phyloP scores from a whole-genome alignment of 768 basidiomycete genomes.

The Rhodosporidiobolus sp. region DNA sequence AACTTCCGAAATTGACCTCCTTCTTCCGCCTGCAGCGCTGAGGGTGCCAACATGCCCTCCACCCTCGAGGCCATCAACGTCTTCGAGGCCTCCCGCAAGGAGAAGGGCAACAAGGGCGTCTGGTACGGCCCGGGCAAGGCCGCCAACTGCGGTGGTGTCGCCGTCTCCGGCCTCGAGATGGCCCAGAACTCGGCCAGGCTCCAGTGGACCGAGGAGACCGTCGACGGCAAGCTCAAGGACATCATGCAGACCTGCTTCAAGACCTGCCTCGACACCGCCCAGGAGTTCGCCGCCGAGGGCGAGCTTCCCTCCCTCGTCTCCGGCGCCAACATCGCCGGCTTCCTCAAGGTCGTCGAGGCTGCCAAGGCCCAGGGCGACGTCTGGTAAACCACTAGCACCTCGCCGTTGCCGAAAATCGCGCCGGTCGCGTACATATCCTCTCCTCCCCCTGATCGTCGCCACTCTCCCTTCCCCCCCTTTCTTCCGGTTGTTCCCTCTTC shows the following conservation, averaged over 20 bases:
- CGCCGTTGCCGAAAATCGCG: no score
- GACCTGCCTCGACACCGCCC: slow-evolving; percentile 59
- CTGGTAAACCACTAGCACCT: slow-evolving; percentile 53
- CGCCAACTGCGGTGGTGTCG: slow-evolving; percentile 66
- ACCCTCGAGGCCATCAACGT: slow-evolving; percentile 69
- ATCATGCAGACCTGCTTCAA: slow-evolving; percentile 69
- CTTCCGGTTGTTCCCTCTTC: background rate
- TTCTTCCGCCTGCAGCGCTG: slow-evolving; percentile 16
- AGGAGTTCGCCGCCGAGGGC: slow-evolving; percentile 57
- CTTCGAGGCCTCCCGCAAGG: slow-evolving; percentile 63
- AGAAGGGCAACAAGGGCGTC: slow-evolving; percentile 54
- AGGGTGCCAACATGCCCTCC: slow-evolving; percentile 57
- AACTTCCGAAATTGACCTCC: background rate
- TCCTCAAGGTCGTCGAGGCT: slow-evolving; percentile 67
- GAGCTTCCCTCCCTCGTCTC: slow-evolving; percentile 52
- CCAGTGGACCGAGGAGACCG: slow-evolving; percentile 62
- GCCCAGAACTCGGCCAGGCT: slow-evolving; percentile 63
- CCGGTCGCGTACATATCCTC: background rate
- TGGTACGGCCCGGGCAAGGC: slow-evolving; percentile 75
- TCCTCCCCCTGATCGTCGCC: background rate
- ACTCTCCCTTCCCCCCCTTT: background rate
- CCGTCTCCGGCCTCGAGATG: slow-evolving; percentile 75
- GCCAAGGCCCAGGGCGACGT: slow-evolving; percentile 73
- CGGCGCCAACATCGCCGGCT: slow-evolving; percentile 72
- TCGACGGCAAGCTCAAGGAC: slow-evolving; percentile 65